Evolutionary conservation across 139 green algal species (phyloP), one percentile per base, ranked within the genome.

Genomic region (Picochlorum sp.): DNA sequence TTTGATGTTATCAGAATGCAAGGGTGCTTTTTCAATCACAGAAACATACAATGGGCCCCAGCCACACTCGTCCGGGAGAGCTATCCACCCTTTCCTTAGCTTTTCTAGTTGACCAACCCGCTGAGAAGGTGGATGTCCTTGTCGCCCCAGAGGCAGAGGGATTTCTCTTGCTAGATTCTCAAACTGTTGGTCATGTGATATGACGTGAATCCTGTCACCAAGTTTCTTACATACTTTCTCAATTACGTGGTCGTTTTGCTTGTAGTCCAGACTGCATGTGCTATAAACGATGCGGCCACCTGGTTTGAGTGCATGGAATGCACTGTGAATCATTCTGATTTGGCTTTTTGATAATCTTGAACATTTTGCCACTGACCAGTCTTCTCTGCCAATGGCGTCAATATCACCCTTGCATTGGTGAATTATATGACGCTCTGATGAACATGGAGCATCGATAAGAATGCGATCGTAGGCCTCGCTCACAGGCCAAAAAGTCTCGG

Each of bases 371-470:
- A 65, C 29, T 2, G 68, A 80, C 80, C 80, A 87, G 10, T 70
- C 55, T 20, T 60, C 37, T 22, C 30, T 29, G 7, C n/a, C 20
- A n/a, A 53, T 31, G 18, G 20, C 44, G 18, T 8, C 7, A 29
- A 4, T 9, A 29, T 2, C 57, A 24, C 36, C 67, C 32, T 18
- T 18, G 43, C 18, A 60, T 44, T 77, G 61, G 57, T 77, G 58
- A 50, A 83, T 28, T 4, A 86, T 66, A 40, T 85, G 69, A 5
- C 75, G 55, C 36, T 87, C 81, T 5, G 59, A 73, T 26, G 73
- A 76, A 66, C 81, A 88, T 20, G 81, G 81, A 3, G 81, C 80
- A 57, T 89, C 81, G 53, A 88, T 58, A 58, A 86, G 61, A 13
- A 86, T 59, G 16, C 69, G 43, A 57, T 86, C 78, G 57, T 70